Conservation (phyloP, 371 early-diverging fungal genomes). For the Mortierella sp. region DNA sequence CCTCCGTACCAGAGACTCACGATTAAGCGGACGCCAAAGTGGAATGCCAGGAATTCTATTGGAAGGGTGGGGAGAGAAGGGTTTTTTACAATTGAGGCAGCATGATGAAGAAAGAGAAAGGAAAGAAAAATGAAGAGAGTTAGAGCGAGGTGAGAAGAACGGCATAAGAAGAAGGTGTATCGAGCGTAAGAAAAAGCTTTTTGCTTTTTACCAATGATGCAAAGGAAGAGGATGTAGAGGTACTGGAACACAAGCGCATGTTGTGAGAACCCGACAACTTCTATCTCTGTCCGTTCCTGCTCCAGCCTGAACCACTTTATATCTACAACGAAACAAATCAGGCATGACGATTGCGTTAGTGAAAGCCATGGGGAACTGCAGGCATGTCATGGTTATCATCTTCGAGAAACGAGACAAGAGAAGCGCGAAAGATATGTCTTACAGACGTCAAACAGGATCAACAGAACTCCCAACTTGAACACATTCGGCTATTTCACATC, state of each 20-base stretch:
- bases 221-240: conserved; percentile 81
- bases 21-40: conserved; percentile 53
- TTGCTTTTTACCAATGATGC: conserved; percentile 62
- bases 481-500: conserved; percentile 69
- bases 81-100: background rate
- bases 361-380: background rate
- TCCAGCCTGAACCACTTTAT: conserved; percentile 95
- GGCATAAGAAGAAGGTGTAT: too few species aligned
- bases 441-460: conserved; percentile 94
- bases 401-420: background rate
- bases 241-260: conserved; percentile 82
- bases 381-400: background rate
- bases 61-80: background rate
- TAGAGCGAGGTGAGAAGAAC: background rate
- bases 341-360: background rate
- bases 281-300: conserved; percentile 66
- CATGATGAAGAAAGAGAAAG: background rate
- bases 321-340: conserved; percentile 60
- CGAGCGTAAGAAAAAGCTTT: too few species aligned
- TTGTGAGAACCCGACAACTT: conserved; percentile 68
- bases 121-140: background rate
- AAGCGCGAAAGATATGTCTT: conserved; percentile 13
- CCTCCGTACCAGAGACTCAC: conserved; percentile 54
- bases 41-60: conserved; percentile 52
- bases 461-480: conserved; percentile 82